Percentiles rank a stretch among this genome's conserved stretches.
phyloP scores from a whole-genome alignment of 176 grass and related monocot genomes.

The Dendrocalamus sinicus region DNA sequence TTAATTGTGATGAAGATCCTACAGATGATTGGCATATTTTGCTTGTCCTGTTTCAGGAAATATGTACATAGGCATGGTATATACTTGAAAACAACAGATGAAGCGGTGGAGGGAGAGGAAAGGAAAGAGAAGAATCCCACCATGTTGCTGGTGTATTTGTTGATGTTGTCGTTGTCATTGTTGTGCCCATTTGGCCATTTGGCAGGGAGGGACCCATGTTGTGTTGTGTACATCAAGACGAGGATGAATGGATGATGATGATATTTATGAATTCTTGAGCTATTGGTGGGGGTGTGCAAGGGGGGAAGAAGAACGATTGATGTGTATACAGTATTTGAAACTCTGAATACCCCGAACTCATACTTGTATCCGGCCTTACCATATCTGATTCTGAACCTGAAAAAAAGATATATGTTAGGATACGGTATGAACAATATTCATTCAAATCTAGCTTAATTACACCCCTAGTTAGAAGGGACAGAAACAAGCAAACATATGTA shows the following conservation, averaged over 20 bases:
- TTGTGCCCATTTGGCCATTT: conserved; percentile 15
- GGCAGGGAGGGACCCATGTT: background rate
- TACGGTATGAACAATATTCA: too few species aligned
- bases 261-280: background rate
- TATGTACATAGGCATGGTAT: conserved; percentile 40
- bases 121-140: background rate
- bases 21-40: background rate
- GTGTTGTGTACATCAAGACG: background rate
- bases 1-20: background rate
- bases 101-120: conserved; percentile 32
- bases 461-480: too few species aligned
- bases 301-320: background rate
- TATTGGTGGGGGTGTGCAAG: background rate
- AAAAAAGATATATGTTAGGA: too few species aligned
- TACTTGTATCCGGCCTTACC: too few species aligned
- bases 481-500: too few species aligned
- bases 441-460: too few species aligned
- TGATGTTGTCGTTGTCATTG: conserved; percentile 28
- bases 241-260: background rate
- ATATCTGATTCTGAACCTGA: too few species aligned
- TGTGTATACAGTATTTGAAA: too few species aligned
- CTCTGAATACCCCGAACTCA: too few species aligned
- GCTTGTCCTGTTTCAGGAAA: conserved; percentile 33
- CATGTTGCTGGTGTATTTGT: background rate
- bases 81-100: conserved; percentile 40